These are phyloP conservation scores for Ligustrum vulgare DNA, from an alignment of 257 asterid genomes.

Conservation along the genomic window DNA sequence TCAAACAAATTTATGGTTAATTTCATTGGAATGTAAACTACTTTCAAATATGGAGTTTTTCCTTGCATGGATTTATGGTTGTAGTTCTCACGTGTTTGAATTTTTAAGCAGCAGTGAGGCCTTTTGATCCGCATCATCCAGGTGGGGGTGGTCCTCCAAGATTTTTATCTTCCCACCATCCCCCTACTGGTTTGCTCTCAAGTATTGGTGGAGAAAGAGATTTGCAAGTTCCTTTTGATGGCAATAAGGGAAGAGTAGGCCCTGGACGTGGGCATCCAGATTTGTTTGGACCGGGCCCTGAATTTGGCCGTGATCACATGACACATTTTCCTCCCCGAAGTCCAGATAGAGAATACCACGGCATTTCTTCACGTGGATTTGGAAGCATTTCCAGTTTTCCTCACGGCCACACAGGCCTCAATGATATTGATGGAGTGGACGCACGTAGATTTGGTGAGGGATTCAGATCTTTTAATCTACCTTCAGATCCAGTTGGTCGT, in stretches of 20 bases:
- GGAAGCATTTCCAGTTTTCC: conserved; percentile 41
- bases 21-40: neutral
- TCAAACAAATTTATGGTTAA: neutral
- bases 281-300: conserved; percentile 52
- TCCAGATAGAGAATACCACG: conserved; percentile 50
- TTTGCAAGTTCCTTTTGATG: conserved; percentile 14
- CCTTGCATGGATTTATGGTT: neutral
- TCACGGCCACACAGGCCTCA: conserved; percentile 39
- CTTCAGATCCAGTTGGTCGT: conserved; percentile 50
- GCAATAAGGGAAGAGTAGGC: conserved; percentile 19
- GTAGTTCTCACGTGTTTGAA: conserved; percentile 17
- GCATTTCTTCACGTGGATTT: conserved; percentile 54
- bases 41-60: neutral
- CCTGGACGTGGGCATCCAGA: conserved; percentile 33
- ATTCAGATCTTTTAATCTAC: conserved; percentile 46
- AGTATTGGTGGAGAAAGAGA: conserved; percentile 29
- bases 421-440: conserved; percentile 56
- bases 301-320: conserved; percentile 41
- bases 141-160: conserved; percentile 51
- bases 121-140: conserved; percentile 47
- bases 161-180: conserved; percentile 43
- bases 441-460: conserved; percentile 61
- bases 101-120: conserved; percentile 37
- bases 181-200: conserved; percentile 34
- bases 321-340: conserved; percentile 44